Evolutionary conservation across 768 basidiomycete genomes (phyloP).

Genomic region (Tubosaeta sp.): DNA sequence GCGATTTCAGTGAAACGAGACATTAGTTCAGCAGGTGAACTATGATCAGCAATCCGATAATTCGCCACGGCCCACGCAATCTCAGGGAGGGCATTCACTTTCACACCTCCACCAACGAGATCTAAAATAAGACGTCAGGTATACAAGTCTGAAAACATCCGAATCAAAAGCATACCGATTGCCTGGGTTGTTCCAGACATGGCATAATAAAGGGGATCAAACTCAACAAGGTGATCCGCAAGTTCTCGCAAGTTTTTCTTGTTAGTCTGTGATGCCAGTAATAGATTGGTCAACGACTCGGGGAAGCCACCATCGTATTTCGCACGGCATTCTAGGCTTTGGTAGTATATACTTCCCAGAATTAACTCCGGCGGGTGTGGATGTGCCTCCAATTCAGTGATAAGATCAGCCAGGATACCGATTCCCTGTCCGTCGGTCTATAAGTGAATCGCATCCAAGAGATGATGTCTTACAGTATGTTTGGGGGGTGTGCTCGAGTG

Average conservation of each 20-base stretch:
- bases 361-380: constrained; percentile 34
- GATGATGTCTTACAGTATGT: constrained; percentile 40
- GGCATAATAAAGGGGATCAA: constrained; percentile 19
- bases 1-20: constrained; percentile 7
- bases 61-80: constrained; percentile 33
- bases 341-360: constrained; percentile 22
- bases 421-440: constrained; percentile 29
- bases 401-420: constrained; percentile 44
- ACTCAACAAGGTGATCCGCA: constrained; percentile 13
- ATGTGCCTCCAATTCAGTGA: constrained; percentile 38
- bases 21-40: constrained; percentile 12
- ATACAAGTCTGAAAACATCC: constrained; percentile 7
- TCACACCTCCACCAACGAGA: constrained; percentile 28
- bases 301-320: constrained; percentile 37
- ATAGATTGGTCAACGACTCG: constrained; percentile 12
- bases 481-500: constrained; percentile 51
- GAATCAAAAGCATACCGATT: constrained; percentile 15
- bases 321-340: constrained; percentile 37
- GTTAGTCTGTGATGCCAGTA: constrained; percentile 19
- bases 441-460: neutral
- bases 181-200: constrained; percentile 27
- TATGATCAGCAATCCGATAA: constrained; percentile 33
- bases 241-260: constrained; percentile 18
- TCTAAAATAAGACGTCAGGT: constrained; percentile 33
- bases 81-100: constrained; percentile 42